Conservation (phyloP, 2,329 filamentous ascomycete species). For the Stachybotrys echinatus region DNA sequence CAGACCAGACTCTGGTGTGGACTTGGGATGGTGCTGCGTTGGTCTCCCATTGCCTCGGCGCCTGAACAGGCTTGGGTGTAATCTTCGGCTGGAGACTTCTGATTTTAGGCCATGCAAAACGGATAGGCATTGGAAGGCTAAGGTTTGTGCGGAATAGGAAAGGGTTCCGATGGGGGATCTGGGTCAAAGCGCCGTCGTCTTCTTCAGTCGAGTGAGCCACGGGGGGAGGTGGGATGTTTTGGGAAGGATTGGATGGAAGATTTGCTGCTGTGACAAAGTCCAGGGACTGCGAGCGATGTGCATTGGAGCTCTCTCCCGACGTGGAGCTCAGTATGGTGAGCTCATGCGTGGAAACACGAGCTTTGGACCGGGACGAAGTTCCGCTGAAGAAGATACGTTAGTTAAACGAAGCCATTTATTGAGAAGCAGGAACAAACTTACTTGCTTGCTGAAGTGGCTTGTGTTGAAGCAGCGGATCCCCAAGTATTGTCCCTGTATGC, state of each 20-base stretch:
- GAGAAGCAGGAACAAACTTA: background rate
- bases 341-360: background rate
- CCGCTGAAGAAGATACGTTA: background rate
- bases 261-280: slow-evolving; percentile 1
- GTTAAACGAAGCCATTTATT: background rate
- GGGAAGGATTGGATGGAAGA: background rate
- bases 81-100: background rate
- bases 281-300: background rate
- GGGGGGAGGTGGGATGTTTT: background rate
- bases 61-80: background rate
- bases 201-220: background rate
- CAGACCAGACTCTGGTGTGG: slow-evolving; percentile 1
- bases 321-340: background rate
- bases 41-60: background rate
- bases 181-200: slow-evolving; percentile 3
- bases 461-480: slow-evolving; percentile 9
- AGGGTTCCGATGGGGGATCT: slow-evolving; percentile 19
- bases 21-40: background rate
- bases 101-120: background rate
- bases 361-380: background rate
- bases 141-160: slow-evolving; percentile 28
- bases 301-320: background rate
- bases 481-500: slow-evolving; percentile 11
- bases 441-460: background rate
- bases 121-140: slow-evolving; percentile 17